Base-by-base conservation (phyloP, 768 basidiomycete genomes). In the Podaxis sp. region DNA sequence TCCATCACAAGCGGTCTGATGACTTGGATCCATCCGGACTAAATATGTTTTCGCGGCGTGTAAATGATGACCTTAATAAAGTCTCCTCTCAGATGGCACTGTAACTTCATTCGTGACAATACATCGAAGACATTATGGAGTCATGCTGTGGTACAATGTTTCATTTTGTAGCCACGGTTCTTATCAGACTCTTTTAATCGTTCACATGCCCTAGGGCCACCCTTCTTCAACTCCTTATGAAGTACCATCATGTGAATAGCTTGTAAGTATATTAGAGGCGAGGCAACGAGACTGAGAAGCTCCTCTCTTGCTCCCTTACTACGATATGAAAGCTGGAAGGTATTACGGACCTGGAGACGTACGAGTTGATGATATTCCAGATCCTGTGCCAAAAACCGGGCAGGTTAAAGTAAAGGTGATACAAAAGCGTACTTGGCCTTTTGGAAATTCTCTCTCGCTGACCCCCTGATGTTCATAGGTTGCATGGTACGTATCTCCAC, bases 381-480 rank as follows among this genome's bases (percentile, higher is more conserved):
- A 80, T 56, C 79, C 80, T 20, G 58, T 66, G 20, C 65, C 73
- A 13, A 71, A 74, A 15, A 69, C 68, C 10, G 77, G 75, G 17
- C 75, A 81, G 60, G 73, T 83, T 2, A 83, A 82, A 66, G 70
- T 82, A 61, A 82, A 80, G 69, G 81, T 80, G 58, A 56, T 52
- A 33, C 30, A 33, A 33, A 28, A 33, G 52, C 4, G 13, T 30
- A 2, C 13, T 40, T 26, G 22, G 33, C n/a, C 22, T 12, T 15
- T 3, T 22, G 26, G 2, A 15, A 22, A 37, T 38, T 6, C 12
- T 38, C 22, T 22, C 36, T 38, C 8, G 11, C 10, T 12, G n/a
- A 38, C 37, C 44, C 37, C 30, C 8, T 8, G 30, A 8, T 33
- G 2, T 24, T 56, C 20, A 17, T 20, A 56, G 54, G 22, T 56